These are phyloP conservation scores for Apium graveolens DNA, from an alignment of 129 eudicot genomes.

Conservation along the genomic window DNA sequence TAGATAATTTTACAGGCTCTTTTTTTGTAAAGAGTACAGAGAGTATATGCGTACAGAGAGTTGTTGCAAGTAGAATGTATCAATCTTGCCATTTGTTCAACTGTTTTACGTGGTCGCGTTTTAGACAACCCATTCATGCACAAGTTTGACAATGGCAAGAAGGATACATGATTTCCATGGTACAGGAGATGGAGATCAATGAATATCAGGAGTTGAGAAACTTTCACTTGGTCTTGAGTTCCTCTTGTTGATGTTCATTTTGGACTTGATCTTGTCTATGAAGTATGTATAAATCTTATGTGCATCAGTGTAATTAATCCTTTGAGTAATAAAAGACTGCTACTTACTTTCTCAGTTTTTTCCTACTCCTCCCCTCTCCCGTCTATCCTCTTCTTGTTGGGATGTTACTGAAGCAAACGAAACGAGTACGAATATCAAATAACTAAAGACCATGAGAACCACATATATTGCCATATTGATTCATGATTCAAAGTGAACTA, in stretches of 20 bases:
- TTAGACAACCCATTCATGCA: not conserved
- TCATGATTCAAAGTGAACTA: too few relatives aligned
- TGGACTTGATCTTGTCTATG: not conserved
- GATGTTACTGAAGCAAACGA: too few relatives aligned
- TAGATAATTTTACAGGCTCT: not conserved
- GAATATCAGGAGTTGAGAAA: not conserved
- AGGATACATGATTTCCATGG: not conserved
- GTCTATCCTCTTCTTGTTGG: too few relatives aligned
- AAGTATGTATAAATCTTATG: not conserved
- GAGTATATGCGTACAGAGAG: not conserved
- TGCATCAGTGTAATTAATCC: too few relatives aligned
- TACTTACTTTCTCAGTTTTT: too few relatives aligned
- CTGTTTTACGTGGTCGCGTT: not conserved
- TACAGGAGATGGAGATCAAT: not conserved
- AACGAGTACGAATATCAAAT: too few relatives aligned
- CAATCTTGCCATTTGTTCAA: not conserved
- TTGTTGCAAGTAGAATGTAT: not conserved
- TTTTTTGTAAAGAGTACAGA: not conserved
- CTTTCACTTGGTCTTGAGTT: not conserved
- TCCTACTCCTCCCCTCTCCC: too few relatives aligned
- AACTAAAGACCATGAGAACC: too few relatives aligned
- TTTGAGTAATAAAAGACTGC: too few relatives aligned
- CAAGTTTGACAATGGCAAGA: not conserved
- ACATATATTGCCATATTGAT: too few relatives aligned
- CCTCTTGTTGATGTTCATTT: not conserved